Conservation (phyloP, 371 early-diverging fungal species). For the Mortierella sp. region DNA sequence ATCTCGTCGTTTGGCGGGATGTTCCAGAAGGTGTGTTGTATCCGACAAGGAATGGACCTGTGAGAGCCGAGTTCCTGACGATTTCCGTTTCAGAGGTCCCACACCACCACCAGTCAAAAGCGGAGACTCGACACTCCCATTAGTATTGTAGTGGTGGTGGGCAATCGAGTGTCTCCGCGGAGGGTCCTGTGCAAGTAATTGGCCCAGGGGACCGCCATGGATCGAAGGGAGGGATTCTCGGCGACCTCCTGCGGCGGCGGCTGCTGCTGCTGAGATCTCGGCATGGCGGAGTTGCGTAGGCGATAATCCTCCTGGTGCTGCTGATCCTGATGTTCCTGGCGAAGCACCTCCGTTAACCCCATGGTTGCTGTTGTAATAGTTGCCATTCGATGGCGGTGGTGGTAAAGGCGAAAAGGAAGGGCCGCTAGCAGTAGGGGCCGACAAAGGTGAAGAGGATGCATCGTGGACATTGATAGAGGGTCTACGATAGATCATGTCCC, state of each 20-base stretch:
- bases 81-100: slow-evolving; percentile 51
- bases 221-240: slow-evolving; percentile 63
- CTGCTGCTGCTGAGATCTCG: slow-evolving; percentile 22
- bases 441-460: not conserved
- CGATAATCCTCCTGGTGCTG: slow-evolving; percentile 23
- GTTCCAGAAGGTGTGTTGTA: slow-evolving; percentile 19
- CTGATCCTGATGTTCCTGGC: slow-evolving; percentile 4
- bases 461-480: slow-evolving; percentile 23
- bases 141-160: slow-evolving; percentile 49
- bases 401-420: not conserved
- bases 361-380: not conserved
- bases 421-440: not conserved
- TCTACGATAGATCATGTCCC: slow-evolving; percentile 15
- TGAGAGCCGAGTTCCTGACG: slow-evolving; percentile 52
- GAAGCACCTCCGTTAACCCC: not conserved
- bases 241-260: slow-evolving; percentile 27
- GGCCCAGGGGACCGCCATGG: slow-evolving; percentile 40
- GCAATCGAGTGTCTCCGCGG: slow-evolving; percentile 74
- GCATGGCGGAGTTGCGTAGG: slow-evolving; percentile 39
- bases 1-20: slow-evolving; percentile 47
- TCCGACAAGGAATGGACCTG: slow-evolving; percentile 43
- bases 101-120: slow-evolving; percentile 14
- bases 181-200: slow-evolving; percentile 60
- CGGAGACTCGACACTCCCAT: slow-evolving; percentile 10
- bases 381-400: not conserved